Percentiles rank a stretch among this genome's conserved stretches.
Evolutionary conservation across 306 rosid species (phyloP).

Genomic region (Nissolia schottii): DNA sequence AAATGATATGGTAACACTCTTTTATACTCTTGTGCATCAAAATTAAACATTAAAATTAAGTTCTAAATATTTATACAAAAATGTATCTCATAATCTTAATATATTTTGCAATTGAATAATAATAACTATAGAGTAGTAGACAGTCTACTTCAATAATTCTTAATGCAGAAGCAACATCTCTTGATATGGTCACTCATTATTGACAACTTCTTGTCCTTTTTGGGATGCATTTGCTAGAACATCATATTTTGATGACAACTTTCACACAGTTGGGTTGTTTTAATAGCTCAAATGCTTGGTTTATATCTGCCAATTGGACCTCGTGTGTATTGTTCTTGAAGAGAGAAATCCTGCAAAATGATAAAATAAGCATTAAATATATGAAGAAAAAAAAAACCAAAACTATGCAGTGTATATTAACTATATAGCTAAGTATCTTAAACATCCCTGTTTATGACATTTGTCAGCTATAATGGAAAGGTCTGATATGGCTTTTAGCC

Average conservation of each 20-base stretch:
- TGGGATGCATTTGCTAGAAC: neutral
- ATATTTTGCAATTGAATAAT: too few species aligned
- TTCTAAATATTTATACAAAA: too few species aligned
- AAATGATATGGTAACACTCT: too few species aligned
- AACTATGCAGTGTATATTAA: neutral
- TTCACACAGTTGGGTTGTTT: constrained; percentile 32
- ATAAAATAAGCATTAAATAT: neutral
- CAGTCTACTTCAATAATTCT: neutral
- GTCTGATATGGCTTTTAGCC: constrained; percentile 34
- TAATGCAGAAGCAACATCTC: neutral
- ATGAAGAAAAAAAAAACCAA: neutral
- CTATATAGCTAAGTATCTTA: neutral
- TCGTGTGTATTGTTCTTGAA: constrained; percentile 35
- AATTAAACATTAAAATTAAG: too few species aligned
- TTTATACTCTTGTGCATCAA: too few species aligned
- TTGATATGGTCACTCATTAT: too few species aligned
- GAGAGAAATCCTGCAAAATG: constrained; percentile 26
- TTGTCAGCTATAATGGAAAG: constrained; percentile 29
- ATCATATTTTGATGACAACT: constrained; percentile 34
- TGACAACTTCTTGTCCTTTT: too few species aligned
- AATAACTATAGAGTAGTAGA: too few species aligned
- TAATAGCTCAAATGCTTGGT: constrained; percentile 23
- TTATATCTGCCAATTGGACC: constrained; percentile 15
- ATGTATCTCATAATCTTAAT: too few species aligned
- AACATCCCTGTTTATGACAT: constrained; percentile 31